These are phyloP conservation scores for Xylariaceae sp. DNA, from an alignment of 2,329 filamentous ascomycete genomes.

Conservation along the genomic window DNA sequence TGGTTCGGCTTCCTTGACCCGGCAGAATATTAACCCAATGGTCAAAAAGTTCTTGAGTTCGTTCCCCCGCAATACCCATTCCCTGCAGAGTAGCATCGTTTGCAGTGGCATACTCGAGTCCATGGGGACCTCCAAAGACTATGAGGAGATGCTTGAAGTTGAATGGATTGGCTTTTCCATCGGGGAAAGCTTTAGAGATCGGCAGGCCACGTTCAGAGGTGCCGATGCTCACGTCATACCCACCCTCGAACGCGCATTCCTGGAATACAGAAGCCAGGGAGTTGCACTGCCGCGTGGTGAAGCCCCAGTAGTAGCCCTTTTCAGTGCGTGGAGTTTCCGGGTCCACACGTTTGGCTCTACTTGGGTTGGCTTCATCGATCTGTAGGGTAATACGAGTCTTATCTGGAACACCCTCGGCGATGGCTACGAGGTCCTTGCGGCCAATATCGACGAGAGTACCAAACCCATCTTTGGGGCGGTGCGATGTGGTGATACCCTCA, in stretches of 20 bases:
- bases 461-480: slow-evolving; percentile 37
- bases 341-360: slow-evolving; percentile 55
- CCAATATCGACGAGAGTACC: slow-evolving; percentile 56
- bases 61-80: slow-evolving; percentile 59
- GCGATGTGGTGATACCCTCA: slow-evolving; percentile 64
- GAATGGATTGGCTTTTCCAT: slow-evolving; percentile 32
- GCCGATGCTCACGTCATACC: slow-evolving; percentile 78
- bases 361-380: slow-evolving; percentile 46
- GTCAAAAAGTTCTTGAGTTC: slow-evolving; percentile 70
- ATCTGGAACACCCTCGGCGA: slow-evolving; percentile 58
- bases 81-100: slow-evolving; percentile 51
- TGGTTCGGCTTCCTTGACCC: slow-evolving; percentile 74
- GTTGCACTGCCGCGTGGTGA: slow-evolving; percentile 59
- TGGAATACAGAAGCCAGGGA: slow-evolving; percentile 72
- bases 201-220: slow-evolving; percentile 71
- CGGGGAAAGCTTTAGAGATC: slow-evolving; percentile 42
- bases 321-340: slow-evolving; percentile 66
- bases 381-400: slow-evolving; percentile 70
- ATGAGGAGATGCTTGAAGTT: slow-evolving; percentile 67
- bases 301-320: slow-evolving; percentile 84
- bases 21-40: slow-evolving; percentile 78
- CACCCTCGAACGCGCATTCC: slow-evolving; percentile 66
- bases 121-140: slow-evolving; percentile 75
- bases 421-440: slow-evolving; percentile 48
- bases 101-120: slow-evolving; percentile 69